A percentile compares a stretch with the other conserved stretches of the same genome.
Conservation (phyloP, 2,329 filamentous ascomycete genomes). For the Parasarocladium wereldwijsianum region DNA sequence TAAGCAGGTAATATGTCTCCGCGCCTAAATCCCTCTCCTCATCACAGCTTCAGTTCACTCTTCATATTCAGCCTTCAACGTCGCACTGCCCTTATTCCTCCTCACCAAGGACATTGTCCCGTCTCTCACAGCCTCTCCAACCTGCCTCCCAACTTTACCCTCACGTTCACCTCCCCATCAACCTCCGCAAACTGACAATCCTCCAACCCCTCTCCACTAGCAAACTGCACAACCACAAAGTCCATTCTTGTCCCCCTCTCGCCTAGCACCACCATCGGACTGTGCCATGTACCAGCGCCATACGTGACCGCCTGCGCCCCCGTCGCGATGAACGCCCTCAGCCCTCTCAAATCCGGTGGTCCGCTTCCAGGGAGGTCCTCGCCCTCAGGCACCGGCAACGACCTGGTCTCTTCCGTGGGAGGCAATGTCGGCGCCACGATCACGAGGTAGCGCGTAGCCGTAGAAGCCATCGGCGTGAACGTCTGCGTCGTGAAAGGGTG, state of each 20-base stretch:
- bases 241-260: conserved; percentile 44
- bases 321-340: conserved; percentile 67
- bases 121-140: conserved; percentile 7
- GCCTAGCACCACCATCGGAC: conserved; percentile 85
- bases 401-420: conserved; percentile 14
- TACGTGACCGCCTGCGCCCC: conserved; percentile 82
- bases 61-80: too few relatives aligned
- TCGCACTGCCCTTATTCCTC: too few relatives aligned
- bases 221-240: conserved; percentile 82
- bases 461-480: conserved; percentile 60
- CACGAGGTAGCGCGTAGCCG: conserved; percentile 53
- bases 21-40: too few relatives aligned
- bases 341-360: conserved; percentile 54
- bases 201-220: conserved; percentile 66
- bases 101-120: too few relatives aligned
- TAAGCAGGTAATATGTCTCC: too few relatives aligned
- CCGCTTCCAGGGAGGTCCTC: conserved; percentile 41
- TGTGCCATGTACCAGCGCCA: conserved; percentile 84
- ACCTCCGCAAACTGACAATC: conserved; percentile 71
- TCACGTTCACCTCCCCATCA: conserved; percentile 24
- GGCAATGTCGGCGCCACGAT: conserved; percentile 72
- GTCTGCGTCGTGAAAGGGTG: conserved; percentile 93
- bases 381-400: conserved; percentile 13
- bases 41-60: too few relatives aligned
- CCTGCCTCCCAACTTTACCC: conserved; percentile 14